These are phyloP conservation scores for Dothidotthia symphoricarpi DNA, from an alignment of 2,329 filamentous ascomycete genomes.

Conservation along the genomic window DNA sequence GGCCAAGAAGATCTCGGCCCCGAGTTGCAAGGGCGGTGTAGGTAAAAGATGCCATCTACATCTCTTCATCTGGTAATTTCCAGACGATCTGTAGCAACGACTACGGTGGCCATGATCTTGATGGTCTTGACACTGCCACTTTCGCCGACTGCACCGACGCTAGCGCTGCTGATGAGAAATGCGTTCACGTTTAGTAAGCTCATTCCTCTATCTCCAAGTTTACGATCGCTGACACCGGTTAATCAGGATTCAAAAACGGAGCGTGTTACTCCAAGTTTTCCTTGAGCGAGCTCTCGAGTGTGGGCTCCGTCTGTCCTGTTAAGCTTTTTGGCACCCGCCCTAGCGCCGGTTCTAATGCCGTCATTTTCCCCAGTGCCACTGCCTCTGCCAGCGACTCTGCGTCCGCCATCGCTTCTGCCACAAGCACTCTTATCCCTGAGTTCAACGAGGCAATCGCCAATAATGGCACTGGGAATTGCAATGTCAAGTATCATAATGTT, in stretches of 20 bases:
- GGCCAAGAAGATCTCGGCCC: conserved; percentile 3
- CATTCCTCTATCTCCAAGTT: background rate
- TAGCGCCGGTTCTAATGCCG: too few relatives aligned
- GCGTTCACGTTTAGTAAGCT: conserved; percentile 5
- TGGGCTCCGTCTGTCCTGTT: conserved; percentile 3
- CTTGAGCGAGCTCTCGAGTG: background rate
- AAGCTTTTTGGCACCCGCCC: background rate
- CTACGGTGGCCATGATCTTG: conserved; percentile 3
- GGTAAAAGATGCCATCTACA: conserved; percentile 1
- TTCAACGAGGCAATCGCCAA: background rate
- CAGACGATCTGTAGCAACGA: conserved; percentile 3
- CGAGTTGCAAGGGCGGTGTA: background rate
- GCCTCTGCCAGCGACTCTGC: too few relatives aligned
- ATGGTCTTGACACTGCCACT: background rate
- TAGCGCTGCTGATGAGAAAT: conserved; percentile 1
- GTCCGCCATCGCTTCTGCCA: background rate
- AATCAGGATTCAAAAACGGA: background rate
- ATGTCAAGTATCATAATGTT: background rate
- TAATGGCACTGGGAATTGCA: conserved; percentile 1
- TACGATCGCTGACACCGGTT: background rate
- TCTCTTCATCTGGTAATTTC: conserved; percentile 2
- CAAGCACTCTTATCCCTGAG: background rate
- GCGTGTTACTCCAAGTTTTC: conserved; percentile 3
- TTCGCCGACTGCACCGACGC: conserved; percentile 4
- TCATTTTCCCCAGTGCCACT: too few relatives aligned